Evolutionary conservation across 2,329 filamentous ascomycete genomes (phyloP).

Genomic region (Aspergillus cejpii): DNA sequence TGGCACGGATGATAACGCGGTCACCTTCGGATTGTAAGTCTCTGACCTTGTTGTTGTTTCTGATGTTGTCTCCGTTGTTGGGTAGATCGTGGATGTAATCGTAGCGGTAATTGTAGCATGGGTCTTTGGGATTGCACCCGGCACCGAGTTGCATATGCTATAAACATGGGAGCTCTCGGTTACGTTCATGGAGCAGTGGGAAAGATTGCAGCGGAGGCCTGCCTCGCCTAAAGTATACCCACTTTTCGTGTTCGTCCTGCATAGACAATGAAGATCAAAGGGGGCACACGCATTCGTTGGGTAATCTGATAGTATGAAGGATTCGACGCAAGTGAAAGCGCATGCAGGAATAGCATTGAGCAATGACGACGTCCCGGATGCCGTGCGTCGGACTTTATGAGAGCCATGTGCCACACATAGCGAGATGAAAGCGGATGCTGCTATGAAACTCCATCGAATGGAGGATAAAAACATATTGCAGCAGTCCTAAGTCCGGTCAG

Average conservation of each 20-base stretch:
- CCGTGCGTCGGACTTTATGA: conserved; percentile 12
- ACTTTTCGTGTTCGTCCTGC: conserved; percentile 51
- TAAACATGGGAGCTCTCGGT: conserved; percentile 42
- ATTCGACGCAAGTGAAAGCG: conserved; percentile 54
- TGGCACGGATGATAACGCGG: background rate
- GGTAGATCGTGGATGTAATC: conserved; percentile 16
- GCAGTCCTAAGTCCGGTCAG: conserved; percentile 19
- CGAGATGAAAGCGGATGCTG: conserved; percentile 19
- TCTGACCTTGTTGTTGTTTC: conserved; percentile 6
- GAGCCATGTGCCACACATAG: conserved; percentile 21
- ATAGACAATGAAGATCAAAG: conserved; percentile 57
- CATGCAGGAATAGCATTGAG: conserved; percentile 51
- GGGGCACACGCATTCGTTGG: conserved; percentile 45
- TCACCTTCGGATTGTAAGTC: background rate
- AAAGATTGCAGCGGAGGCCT: conserved; percentile 59
- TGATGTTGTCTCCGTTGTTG: conserved; percentile 5
- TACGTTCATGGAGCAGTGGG: conserved; percentile 49
- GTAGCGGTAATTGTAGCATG: conserved; percentile 36
- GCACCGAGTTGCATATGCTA: conserved; percentile 50
- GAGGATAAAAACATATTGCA: conserved; percentile 33
- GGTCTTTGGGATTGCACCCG: conserved; percentile 30
- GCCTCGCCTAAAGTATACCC: conserved; percentile 68
- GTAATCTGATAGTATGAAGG: conserved; percentile 58
- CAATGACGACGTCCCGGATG: conserved; percentile 22
- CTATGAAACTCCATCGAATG: conserved; percentile 23